Evolutionary conservation across 2,329 filamentous ascomycete genomes (phyloP).

Genomic region (Chrysoporthe austroafricana): DNA sequence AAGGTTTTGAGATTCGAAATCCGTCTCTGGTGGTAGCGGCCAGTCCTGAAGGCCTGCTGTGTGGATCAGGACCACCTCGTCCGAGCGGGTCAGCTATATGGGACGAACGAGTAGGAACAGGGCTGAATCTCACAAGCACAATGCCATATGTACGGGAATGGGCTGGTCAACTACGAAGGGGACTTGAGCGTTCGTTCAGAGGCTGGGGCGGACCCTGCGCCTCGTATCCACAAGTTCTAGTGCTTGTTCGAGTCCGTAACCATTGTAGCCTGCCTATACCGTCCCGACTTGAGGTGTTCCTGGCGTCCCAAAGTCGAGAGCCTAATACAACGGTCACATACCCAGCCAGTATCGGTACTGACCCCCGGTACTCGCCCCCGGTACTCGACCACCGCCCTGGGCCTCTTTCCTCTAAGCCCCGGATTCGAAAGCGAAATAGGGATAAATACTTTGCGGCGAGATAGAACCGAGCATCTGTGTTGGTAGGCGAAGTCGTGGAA

Average conservation of each 20-base stretch:
- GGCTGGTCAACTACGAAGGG: background rate
- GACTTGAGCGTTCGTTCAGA: background rate
- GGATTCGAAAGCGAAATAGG: background rate
- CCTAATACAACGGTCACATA: too few relatives aligned
- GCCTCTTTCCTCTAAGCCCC: background rate
- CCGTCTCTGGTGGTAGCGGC: background rate
- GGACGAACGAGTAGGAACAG: background rate
- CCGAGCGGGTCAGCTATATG: background rate
- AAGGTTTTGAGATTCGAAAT: background rate
- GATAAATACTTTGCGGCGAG: background rate
- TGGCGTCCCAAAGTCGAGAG: too few relatives aligned
- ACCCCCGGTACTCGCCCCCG: background rate
- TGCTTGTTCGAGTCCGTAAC: too few relatives aligned
- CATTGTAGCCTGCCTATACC: too few relatives aligned
- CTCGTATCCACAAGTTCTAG: too few relatives aligned
- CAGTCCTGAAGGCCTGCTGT: background rate
- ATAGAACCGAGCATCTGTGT: background rate
- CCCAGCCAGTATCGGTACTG: background rate
- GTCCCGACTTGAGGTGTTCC: too few relatives aligned
- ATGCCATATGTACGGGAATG: background rate
- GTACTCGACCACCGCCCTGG: background rate
- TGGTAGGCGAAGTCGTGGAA: background rate
- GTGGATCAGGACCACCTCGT: background rate
- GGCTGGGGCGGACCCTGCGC: too few relatives aligned
- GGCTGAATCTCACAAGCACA: background rate